Percentiles rank a stretch among this genome's conserved stretches.
Evolutionary conservation across 2,329 filamentous ascomycete genomes (phyloP).

Genomic region (Penicillium expansum): DNA sequence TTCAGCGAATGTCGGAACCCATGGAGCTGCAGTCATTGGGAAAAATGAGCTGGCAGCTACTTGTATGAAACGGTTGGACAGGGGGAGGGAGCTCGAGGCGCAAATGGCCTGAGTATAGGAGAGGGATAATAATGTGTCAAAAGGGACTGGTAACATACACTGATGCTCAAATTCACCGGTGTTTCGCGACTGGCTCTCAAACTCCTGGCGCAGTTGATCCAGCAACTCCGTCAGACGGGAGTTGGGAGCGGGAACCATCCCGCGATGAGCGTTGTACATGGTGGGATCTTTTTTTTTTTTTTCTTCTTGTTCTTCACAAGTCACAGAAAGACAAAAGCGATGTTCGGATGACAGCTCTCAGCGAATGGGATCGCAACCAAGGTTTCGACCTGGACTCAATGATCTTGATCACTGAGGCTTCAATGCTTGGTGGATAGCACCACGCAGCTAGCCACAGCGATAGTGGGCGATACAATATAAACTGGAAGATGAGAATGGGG

Average conservation of each 20-base stretch:
- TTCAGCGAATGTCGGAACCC: conserved; percentile 21
- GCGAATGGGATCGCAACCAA: conserved; percentile 2
- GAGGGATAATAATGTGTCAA: background rate
- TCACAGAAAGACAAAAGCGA: background rate
- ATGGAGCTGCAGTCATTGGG: conserved; percentile 11
- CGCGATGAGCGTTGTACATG: conserved; percentile 88
- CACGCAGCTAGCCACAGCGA: conserved; percentile 25
- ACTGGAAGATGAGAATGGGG: conserved; percentile 4
- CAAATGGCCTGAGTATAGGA: background rate
- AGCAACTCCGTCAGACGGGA: conserved; percentile 84
- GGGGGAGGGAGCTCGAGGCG: background rate
- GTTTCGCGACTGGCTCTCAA: conserved; percentile 77
- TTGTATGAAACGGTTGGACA: conserved; percentile 3
- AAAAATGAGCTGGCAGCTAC: conserved; percentile 9
- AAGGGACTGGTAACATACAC: conserved; percentile 60
- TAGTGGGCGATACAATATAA: conserved; percentile 4
- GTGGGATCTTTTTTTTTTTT: conserved; percentile 17
- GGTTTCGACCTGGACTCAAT: conserved; percentile 8
- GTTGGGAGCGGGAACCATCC: conserved; percentile 69
- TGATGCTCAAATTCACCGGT: conserved; percentile 89
- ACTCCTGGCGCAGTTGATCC: conserved; percentile 86
- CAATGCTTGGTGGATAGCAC: conserved; percentile 26
- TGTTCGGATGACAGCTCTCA: background rate
- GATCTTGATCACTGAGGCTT: conserved; percentile 19
- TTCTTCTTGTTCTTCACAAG: background rate